Conservation (phyloP, 345 rosid genomes). For the Citropsis articulata region DNA sequence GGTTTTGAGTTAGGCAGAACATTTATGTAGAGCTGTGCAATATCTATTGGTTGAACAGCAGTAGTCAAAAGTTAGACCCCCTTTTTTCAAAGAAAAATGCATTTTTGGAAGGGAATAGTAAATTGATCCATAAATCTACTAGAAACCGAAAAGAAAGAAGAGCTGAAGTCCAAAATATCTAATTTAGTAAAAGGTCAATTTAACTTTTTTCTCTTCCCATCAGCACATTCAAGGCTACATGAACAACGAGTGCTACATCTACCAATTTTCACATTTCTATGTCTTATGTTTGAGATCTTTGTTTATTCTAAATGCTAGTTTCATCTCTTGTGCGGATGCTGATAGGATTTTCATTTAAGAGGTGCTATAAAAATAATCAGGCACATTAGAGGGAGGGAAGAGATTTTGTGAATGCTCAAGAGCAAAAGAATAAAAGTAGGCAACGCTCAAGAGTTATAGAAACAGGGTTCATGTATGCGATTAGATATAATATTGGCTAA, state of each 20-base stretch:
- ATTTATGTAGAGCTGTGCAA: slow-evolving; percentile 2
- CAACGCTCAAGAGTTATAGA: background rate
- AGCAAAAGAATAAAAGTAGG: background rate
- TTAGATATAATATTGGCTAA: background rate
- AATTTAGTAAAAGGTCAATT: background rate
- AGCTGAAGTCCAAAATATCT: background rate
- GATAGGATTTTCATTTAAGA: background rate
- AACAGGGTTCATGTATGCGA: background rate
- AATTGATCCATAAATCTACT: background rate
- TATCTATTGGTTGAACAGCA: background rate
- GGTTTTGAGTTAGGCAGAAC: slow-evolving; percentile 33
- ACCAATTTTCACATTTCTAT: background rate
- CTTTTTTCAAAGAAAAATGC: background rate
- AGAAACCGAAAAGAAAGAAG: background rate
- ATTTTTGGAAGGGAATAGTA: background rate
- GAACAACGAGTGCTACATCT: background rate
- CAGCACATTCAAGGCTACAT: background rate
- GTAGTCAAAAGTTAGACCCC: background rate
- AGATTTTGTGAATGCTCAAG: background rate
- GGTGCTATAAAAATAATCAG: background rate
- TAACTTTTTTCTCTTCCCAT: background rate
- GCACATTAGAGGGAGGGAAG: background rate
- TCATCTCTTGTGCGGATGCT: background rate
- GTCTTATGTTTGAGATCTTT: background rate
- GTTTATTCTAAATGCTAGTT: background rate